Base-by-base conservation (phyloP, 2,329 filamentous ascomycete genomes). In the Ascomycota sp. region DNA sequence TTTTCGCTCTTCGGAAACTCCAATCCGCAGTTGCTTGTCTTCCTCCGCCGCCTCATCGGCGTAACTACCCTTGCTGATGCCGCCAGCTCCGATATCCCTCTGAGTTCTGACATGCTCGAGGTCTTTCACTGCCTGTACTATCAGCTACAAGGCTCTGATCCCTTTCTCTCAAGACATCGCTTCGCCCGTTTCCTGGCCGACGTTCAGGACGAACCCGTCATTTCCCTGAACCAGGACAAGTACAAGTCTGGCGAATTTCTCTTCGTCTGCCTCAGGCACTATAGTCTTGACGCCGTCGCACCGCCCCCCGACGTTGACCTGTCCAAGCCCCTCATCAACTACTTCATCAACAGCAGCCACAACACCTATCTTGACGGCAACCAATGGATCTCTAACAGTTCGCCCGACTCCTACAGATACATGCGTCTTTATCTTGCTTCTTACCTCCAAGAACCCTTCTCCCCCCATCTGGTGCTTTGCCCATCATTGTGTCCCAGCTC, bases 301-400 rank as follows among this genome's bases (percentile, higher is more conserved):
- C 57, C 59, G n/a, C 46, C 53, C 15, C 48, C 54, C 20, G 43
- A 53, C 36, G 59, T 68, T 33, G 75, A 83, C 44, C 47, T 71
- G 21, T 65, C 64, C 1, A 68, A 65, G 30, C 78, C 81, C 4
- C 62, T 92, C 33, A 80, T 76, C 28, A 82, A 91, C 47, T 94
- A 94, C 56, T 94, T 82, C 50, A 85, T 94, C 48, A 92, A 76
- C 36, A 91, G 81, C 40, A 93, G 82, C 45, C 85, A 94, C 57
- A 94, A 94, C 48, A 94, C 85, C 1, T 94, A 93, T 48, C 59
- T 93, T 25, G 74, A 75, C 2, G 85, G 85, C 2, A 83, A 92
- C 43, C 86, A 94, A 51, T 61, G 89, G 25, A 74, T 70, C 35
- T 82, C 81, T 28, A 69, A 71, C 35, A 76, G 79, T 35, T 82